A percentile compares a stretch with the other conserved stretches of the same genome.
Evolutionary conservation across 257 asterid species (phyloP).

Genomic region (Penstemon eatonii): DNA sequence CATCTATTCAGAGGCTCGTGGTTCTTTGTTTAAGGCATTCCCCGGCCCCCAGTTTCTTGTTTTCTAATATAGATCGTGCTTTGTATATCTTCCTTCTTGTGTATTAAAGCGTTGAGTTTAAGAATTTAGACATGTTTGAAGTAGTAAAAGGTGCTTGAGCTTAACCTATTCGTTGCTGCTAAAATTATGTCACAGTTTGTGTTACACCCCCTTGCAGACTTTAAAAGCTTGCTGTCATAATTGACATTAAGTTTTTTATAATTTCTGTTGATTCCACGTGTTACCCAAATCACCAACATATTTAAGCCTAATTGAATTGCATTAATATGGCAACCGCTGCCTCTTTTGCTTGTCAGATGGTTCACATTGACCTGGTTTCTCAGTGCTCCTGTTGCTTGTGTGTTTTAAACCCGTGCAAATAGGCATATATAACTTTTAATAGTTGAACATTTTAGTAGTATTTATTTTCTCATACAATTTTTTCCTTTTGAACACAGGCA

Average conservation of each 20-base stretch:
- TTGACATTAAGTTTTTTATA: conserved; percentile 15
- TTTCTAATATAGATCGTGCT: background rate
- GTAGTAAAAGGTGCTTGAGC: conserved; percentile 7
- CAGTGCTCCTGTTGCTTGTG: conserved; percentile 6
- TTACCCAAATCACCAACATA: conserved; percentile 17
- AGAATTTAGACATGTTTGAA: conserved; percentile 1
- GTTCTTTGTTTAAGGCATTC: no score
- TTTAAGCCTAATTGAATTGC: conserved; percentile 17
- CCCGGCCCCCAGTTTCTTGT: background rate
- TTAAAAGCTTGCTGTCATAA: conserved; percentile 24
- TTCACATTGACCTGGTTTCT: conserved; percentile 16
- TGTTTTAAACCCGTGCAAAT: background rate
- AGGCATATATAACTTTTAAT: conserved; percentile 1
- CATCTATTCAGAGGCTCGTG: no score
- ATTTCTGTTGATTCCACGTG: conserved; percentile 6
- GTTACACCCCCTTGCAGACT: background rate
- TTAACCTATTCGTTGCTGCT: conserved; percentile 17
- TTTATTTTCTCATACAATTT: conserved; percentile 29
- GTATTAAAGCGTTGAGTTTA: conserved; percentile 18
- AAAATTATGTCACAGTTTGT: conserved; percentile 5
- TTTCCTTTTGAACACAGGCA: conserved; percentile 59
- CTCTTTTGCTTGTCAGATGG: conserved; percentile 15
- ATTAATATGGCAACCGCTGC: background rate
- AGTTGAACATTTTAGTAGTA: background rate
- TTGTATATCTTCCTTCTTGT: background rate